These are phyloP conservation scores for Cladophialophora carrionii DNA, from an alignment of 2,329 filamentous ascomycete species.

Conservation along the genomic window DNA sequence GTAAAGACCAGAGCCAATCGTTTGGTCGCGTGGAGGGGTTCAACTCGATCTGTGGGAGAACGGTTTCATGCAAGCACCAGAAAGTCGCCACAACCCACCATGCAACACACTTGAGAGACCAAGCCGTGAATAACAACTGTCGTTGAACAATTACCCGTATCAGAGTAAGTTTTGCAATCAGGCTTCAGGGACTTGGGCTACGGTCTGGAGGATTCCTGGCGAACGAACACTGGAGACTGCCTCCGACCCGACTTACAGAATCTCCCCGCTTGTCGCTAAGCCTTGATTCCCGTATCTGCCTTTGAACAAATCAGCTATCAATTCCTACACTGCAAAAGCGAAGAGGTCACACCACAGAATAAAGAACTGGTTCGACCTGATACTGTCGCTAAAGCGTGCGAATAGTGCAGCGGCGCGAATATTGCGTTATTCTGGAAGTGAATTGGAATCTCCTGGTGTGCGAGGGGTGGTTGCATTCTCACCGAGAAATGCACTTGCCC, in stretches of 20 bases:
- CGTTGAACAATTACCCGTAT: slow-evolving; percentile 11
- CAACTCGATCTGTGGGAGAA: slow-evolving; percentile 13
- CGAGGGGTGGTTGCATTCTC: background rate
- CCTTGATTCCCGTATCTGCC: background rate
- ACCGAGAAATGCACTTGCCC: background rate
- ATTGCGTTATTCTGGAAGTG: background rate
- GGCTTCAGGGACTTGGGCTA: background rate
- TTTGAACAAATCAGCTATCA: slow-evolving; percentile 7
- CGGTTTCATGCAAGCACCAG: background rate
- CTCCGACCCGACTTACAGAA: too few relatives aligned
- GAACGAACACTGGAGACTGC: background rate
- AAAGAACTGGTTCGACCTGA: background rate
- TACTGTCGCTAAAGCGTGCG: background rate
- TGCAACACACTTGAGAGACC: background rate
- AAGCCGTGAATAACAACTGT: background rate
- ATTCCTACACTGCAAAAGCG: slow-evolving; percentile 8
- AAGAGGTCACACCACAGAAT: slow-evolving; percentile 10
- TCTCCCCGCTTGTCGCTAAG: background rate
- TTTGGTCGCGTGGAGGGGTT: slow-evolving; percentile 8
- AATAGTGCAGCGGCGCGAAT: background rate
- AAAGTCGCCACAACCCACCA: background rate
- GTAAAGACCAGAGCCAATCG: slow-evolving; percentile 17
- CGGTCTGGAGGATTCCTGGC: background rate
- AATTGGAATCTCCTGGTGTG: background rate
- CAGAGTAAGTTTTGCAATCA: background rate